These are phyloP conservation scores for Camellia japonica DNA, from an alignment of 148 eudicot genomes.

Conservation along the genomic window DNA sequence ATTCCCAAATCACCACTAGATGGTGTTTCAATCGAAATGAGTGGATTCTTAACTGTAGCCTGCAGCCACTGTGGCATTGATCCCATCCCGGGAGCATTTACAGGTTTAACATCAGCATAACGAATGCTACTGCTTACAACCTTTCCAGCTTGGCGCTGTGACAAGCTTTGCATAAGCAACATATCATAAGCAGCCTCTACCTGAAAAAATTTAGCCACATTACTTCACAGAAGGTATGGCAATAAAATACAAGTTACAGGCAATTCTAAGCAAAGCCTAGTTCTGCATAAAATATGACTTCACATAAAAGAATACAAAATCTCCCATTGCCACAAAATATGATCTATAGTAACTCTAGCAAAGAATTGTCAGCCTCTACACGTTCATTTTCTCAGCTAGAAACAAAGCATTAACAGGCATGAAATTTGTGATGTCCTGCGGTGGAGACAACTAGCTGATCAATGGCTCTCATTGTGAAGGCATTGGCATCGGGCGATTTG, in stretches of 20 bases:
- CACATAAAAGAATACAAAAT: too few species aligned
- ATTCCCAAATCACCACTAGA: slow-evolving; percentile 63
- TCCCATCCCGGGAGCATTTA: slow-evolving; percentile 44
- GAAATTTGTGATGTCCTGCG: too few species aligned
- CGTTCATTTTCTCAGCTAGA: too few species aligned
- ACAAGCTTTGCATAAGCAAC: slow-evolving; percentile 94
- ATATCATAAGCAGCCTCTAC: slow-evolving; percentile 99
- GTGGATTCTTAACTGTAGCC: slow-evolving; percentile 50
- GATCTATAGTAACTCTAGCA: too few species aligned
- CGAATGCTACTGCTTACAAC: slow-evolving; percentile 78
- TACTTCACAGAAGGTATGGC: slow-evolving; percentile 13
- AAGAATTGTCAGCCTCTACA: too few species aligned
- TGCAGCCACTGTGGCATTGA: slow-evolving; percentile 88
- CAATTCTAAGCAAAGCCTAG: not conserved
- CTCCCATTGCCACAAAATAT: too few species aligned
- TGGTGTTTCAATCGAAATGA: slow-evolving; percentile 65
- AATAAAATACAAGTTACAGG: not conserved
- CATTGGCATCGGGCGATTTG: too few species aligned
- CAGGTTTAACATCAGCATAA: slow-evolving; percentile 92
- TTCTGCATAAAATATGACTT: too few species aligned
- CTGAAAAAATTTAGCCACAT: slow-evolving; percentile 31
- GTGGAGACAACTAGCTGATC: too few species aligned
- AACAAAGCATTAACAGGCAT: too few species aligned
- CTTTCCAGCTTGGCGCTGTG: slow-evolving; percentile 91
- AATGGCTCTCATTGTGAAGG: too few species aligned